Conservation (phyloP, 768 basidiomycete species). For the Sporobolomyces roseus region DNA sequence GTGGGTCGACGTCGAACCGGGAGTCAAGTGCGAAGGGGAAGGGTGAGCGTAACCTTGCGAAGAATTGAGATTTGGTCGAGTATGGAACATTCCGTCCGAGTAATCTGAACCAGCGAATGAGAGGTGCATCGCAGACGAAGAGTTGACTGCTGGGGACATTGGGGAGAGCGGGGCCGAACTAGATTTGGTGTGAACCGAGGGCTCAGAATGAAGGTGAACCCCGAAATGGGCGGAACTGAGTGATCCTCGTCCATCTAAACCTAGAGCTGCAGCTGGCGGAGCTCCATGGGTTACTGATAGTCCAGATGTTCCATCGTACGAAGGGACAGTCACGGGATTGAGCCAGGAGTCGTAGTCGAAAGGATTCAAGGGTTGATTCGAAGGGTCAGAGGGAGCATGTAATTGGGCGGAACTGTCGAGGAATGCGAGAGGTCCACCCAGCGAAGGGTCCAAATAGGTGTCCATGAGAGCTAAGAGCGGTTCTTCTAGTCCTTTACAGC, state of each 20-base stretch:
- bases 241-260: background rate
- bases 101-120: slow-evolving; percentile 1
- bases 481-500: background rate
- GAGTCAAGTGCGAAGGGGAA: background rate
- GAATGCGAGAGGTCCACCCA: slow-evolving; percentile 20
- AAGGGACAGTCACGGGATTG: background rate
- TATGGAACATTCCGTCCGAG: slow-evolving; percentile 6
- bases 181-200: background rate
- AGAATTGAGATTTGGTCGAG: background rate
- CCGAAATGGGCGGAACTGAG: slow-evolving; percentile 14
- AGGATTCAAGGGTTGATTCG: background rate
- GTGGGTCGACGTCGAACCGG: background rate
- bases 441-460: slow-evolving; percentile 23
- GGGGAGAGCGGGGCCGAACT: background rate
- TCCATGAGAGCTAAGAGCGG: slow-evolving; percentile 6
- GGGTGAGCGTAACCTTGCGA: slow-evolving; percentile 9
- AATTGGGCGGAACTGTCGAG: slow-evolving; percentile 14
- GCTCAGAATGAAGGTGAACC: slow-evolving; percentile 4
- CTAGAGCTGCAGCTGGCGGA: background rate
- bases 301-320: slow-evolving; percentile 12
- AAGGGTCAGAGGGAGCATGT: slow-evolving; percentile 12
- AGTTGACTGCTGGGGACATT: background rate
- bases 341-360: slow-evolving; percentile 28
- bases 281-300: background rate
- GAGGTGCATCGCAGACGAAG: background rate